Base-by-base conservation (phyloP, 2,329 filamentous ascomycete species). In the Talaromyces islandicus region DNA sequence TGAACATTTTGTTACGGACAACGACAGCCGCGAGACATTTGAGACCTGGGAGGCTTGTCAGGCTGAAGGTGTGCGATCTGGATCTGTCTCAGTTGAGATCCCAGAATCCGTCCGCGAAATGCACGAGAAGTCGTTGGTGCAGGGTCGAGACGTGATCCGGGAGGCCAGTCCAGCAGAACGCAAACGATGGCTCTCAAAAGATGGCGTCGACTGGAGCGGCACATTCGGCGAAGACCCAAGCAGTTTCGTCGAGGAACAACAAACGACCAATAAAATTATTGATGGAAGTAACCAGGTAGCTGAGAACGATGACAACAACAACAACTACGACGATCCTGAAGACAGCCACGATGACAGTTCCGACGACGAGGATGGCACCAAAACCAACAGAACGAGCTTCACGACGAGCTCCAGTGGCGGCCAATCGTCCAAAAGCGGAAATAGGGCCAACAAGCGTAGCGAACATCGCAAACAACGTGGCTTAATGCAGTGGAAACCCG, bases 11-110 rank as follows among this genome's bases (percentile, higher is more conserved):
- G 87, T 96, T 24, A 84, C 86, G 54, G 90, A 95, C 73, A 96
- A 96, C 68, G 87, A 96, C 71, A 88, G 89, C 1, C 88, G 93
- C 32, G 94, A 97, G 78, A 97, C 92, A 0, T 96, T 91, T 64
- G 93, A 97, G 77, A 90, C 89, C 0, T 97, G 92, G 91, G 92
- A 97, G 73, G 90, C 92, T 0, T 97, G 93, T 72, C 85, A 89
- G 46, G 86, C 91, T 0, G 92, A 97, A 73, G 93, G 93, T 12
- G 90, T 96, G 0, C 86, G 94, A 2, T 76, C 81, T 14, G 83
- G 87, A 59, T 83, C 85, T 29, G 91, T 97, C 0, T 78, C 83
- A 10, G 83, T 86, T 25, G 88, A 95, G 68, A 80, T 96, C 0
- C 90, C 92, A 0, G 84, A 87, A 0, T 77, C 84, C 11, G 82